Evolutionary conservation across 208 protist genomes (phyloP).

Genomic region (Acanthamoeba triangularis): DNA sequence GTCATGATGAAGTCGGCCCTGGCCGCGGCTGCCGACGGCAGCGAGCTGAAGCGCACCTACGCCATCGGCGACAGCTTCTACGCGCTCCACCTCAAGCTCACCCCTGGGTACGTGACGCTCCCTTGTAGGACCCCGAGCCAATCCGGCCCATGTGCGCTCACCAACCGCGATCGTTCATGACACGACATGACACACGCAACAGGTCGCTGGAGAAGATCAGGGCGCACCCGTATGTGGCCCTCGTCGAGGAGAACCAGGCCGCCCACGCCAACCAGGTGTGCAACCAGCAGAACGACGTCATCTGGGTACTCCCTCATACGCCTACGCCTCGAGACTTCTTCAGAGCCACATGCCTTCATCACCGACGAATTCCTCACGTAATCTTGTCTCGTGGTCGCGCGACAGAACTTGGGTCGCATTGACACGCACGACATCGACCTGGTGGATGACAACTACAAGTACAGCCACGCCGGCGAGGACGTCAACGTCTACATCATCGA

Average conservation of each 20-base stretch:
- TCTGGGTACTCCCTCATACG: conserved; percentile 55
- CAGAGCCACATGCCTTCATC: too few relatives aligned
- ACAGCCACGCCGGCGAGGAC: background rate
- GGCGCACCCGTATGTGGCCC: background rate
- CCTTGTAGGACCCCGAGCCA: too few relatives aligned
- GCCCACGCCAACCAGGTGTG: conserved; percentile 32
- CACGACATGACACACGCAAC: background rate
- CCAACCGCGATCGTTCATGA: background rate
- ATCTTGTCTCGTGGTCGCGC: background rate
- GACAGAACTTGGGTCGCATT: conserved; percentile 56
- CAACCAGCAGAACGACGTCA: conserved; percentile 55
- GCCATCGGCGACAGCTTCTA: conserved; percentile 34
- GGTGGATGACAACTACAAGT: conserved; percentile 61
- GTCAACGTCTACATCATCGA: conserved; percentile 78
- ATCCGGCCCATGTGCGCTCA: too few relatives aligned
- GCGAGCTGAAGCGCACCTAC: background rate
- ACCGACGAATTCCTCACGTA: too few relatives aligned
- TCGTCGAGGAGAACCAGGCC: conserved; percentile 65
- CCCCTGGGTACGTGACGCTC: background rate
- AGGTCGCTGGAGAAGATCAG: conserved; percentile 1
- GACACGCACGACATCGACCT: conserved; percentile 66
- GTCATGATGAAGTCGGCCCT: background rate
- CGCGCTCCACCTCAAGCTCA: conserved; percentile 43
- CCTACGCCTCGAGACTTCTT: too few relatives aligned
- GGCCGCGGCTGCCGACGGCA: background rate